Base-by-base conservation (phyloP, 108 stramenopile species). In the Epipyxis sp. region DNA sequence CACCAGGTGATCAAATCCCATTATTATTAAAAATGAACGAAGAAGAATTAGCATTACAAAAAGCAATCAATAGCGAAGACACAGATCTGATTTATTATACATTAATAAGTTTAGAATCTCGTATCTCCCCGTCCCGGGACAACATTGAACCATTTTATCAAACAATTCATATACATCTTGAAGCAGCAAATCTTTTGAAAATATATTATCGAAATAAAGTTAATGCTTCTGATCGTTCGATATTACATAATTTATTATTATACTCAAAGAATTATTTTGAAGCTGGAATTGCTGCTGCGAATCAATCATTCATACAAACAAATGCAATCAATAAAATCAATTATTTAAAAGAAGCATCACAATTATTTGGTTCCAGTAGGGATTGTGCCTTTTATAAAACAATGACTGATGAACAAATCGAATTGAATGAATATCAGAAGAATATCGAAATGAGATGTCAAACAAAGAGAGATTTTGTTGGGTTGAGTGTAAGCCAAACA, bases 11-110 rank as follows among this genome's bases (percentile, higher is more conserved):
- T 27, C 71, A 74, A 42, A 57, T 74, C 20, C 71, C 71, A 37
- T 10, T 74, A 32, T 42, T 74, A 32, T 25, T 74, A 3, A 29
- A 46, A 6, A 74, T 74, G 71, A 46, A 39, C 3, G 71, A 74
- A 42, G 71, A 74, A 39, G 71, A 74, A 57, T 32, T 74, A 6
- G 71, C 71, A 6, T 42, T 74, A 32, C 13, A 6, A 6, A 74
- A 74, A 42, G 71, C 71, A 37, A 39, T 74, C 25, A 6, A 74
- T 6, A 35, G 71, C 71, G 71, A 37, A 10, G 71, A 74, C 20
- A 34, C n/a, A 16, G 34, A 74, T 32, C 71, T 74, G 71, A 74
- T 74, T 29, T 74, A 74, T 74, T 42, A 43, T 27, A 39, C 71
- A 6, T 42, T 74, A 29, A 74, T 74, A 10, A 46, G 27, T 27